These are phyloP conservation scores for Xerophyta viscosa DNA, from an alignment of 106 monocot genomes.

Conservation along the genomic window DNA sequence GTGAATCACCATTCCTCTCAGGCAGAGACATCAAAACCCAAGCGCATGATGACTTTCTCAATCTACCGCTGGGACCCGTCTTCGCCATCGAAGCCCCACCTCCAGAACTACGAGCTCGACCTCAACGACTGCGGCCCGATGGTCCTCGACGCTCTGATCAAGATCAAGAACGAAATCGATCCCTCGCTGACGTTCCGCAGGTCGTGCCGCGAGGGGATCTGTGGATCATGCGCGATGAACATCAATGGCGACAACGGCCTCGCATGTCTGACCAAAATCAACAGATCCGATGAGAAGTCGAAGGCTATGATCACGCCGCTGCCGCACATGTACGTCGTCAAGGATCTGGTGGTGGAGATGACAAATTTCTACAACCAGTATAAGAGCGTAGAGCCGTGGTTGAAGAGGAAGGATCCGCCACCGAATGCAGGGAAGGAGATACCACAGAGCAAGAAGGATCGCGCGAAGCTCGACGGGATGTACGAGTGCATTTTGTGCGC, in stretches of 20 bases:
- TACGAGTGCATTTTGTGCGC: slow-evolving; percentile 97
- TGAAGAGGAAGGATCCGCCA: slow-evolving; percentile 81
- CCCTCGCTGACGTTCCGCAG: slow-evolving; percentile 69
- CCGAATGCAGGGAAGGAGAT: slow-evolving; percentile 60
- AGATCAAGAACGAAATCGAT: slow-evolving; percentile 95
- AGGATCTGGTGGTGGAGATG: slow-evolving; percentile 98
- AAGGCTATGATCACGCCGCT: slow-evolving; percentile 57
- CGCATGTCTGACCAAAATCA: slow-evolving; percentile 80
- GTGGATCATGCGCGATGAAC: slow-evolving; percentile 92
- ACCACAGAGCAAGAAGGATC: slow-evolving; percentile 72
- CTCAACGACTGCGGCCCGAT: slow-evolving; percentile 77
- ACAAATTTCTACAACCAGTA: slow-evolving; percentile 94
- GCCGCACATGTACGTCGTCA: slow-evolving; percentile 92
- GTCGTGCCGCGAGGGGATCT: slow-evolving; percentile 74
- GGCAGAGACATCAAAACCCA: too few relatives aligned
- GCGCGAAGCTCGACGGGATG: slow-evolving; percentile 94
- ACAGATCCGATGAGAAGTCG: slow-evolving; percentile 1
- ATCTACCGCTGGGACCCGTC: slow-evolving; percentile 96
- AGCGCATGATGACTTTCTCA: slow-evolving; percentile 55
- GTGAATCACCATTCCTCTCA: too few relatives aligned
- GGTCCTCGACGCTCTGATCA: slow-evolving; percentile 90
- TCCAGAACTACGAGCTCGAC: slow-evolving; percentile 70
- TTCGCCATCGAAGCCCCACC: slow-evolving; percentile 42
- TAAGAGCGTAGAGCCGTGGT: slow-evolving; percentile 96
- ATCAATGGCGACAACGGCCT: slow-evolving; percentile 89